Conservation (phyloP, 768 basidiomycete genomes). For the Termitomyces bulborhizus region DNA sequence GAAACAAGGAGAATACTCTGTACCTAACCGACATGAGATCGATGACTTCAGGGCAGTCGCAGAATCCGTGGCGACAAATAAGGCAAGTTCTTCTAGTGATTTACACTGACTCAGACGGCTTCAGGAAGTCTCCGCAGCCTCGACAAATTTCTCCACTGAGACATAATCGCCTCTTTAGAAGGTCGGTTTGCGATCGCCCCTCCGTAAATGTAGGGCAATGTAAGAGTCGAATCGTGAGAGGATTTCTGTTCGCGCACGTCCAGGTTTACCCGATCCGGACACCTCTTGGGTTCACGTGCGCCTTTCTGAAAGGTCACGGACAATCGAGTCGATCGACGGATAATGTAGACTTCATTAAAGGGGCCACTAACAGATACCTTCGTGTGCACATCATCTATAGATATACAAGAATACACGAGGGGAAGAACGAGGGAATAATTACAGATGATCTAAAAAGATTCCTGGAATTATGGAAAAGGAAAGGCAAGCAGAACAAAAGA, state of each 20-base stretch:
- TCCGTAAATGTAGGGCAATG: constrained; percentile 55
- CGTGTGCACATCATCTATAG: too few relatives aligned
- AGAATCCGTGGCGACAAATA: constrained; percentile 62
- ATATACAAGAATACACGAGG: too few relatives aligned
- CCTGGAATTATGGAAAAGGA: neutral
- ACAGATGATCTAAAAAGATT: neutral
- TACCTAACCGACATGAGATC: constrained; percentile 28
- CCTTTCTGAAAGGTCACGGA: neutral
- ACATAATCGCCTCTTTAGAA: too few relatives aligned
- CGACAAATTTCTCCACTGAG: constrained; percentile 31
- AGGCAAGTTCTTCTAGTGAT: constrained; percentile 24
- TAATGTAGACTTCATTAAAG: too few relatives aligned
- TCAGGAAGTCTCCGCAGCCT: constrained; percentile 38
- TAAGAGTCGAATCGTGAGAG: constrained; percentile 26
- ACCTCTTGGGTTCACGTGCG: neutral
- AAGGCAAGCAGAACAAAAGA: neutral
- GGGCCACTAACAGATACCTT: neutral
- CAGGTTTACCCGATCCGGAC: too few relatives aligned
- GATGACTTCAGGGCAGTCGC: constrained; percentile 38
- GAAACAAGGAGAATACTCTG: constrained; percentile 38
- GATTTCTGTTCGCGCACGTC: constrained; percentile 45
- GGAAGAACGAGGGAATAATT: neutral
- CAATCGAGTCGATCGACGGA: too few relatives aligned
- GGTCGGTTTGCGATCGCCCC: constrained; percentile 43
- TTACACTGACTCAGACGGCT: constrained; percentile 21